These are phyloP conservation scores for Pseudoscleropodium purum DNA, from an alignment of 225 moss, liverwort and hornwort species.

Conservation along the genomic window DNA sequence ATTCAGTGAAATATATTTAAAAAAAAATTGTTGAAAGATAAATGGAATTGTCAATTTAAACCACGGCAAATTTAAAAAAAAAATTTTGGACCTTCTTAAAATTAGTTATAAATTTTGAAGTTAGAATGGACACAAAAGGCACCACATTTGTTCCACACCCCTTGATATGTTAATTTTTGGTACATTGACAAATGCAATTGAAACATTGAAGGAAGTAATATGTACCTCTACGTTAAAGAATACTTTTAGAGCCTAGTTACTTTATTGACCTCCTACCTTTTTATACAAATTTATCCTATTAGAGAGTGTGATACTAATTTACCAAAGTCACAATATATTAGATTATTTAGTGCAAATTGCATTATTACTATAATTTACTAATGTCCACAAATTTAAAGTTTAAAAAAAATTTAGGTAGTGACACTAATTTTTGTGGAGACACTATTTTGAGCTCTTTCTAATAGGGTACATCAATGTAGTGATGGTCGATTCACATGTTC, in stretches of 20 bases:
- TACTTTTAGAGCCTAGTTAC: background rate
- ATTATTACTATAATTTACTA: accelerated
- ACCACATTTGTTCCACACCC: accelerated
- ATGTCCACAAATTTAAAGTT: background rate
- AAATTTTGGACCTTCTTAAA: no score
- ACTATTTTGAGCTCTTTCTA: background rate
- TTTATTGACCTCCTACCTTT: accelerated
- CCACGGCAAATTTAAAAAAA: no score
- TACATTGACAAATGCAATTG: background rate
- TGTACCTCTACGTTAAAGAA: background rate
- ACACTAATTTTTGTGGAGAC: no score
- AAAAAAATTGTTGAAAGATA: accelerated
- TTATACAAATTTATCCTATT: background rate
- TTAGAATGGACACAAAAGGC: background rate
- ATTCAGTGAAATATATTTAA: background rate
- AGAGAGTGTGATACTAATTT: background rate
- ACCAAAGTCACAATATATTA: background rate
- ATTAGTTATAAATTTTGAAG: background rate
- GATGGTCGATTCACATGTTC: background rate
- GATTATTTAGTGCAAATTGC: background rate
- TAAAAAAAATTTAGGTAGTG: background rate
- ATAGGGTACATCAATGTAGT: background rate
- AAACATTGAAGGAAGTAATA: background rate
- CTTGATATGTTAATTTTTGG: background rate
- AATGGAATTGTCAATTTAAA: background rate